Conservation (phyloP, 495 filamentous ascomycete genomes). For the Schizothecium vesticola region DNA sequence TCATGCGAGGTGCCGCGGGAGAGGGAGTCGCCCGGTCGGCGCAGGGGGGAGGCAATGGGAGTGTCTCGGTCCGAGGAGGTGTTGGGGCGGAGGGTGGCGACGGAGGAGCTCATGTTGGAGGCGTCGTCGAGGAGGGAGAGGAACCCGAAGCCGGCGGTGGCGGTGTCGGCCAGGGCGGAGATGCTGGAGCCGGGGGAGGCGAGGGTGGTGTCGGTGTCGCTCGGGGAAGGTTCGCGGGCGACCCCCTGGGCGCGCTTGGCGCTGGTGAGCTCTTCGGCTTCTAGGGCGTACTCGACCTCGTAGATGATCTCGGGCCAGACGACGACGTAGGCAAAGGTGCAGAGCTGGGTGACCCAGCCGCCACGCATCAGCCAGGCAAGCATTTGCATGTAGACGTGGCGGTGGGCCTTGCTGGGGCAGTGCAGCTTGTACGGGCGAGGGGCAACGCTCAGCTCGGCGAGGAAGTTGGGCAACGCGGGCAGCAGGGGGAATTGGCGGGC, state of each 20-base stretch:
- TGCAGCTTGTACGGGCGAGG: slow-evolving; percentile 75
- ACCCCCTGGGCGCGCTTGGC: slow-evolving; percentile 21
- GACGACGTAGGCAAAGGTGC: slow-evolving; percentile 79
- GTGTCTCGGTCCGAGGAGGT: slow-evolving; percentile 19
- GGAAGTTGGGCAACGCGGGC: slow-evolving; percentile 76
- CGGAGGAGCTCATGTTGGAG: slow-evolving; percentile 13
- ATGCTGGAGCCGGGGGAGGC: slow-evolving; percentile 2
- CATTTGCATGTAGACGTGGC: slow-evolving; percentile 79
- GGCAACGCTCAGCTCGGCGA: slow-evolving; percentile 66
- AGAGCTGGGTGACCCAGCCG: slow-evolving; percentile 87
- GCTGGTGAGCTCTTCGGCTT: slow-evolving; percentile 44
- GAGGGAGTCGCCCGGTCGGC: not conserved
- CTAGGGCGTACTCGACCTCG: slow-evolving; percentile 52
- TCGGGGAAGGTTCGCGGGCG: slow-evolving; percentile 14
- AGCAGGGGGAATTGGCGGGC: slow-evolving; percentile 71
- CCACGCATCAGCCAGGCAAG: slow-evolving; percentile 87
- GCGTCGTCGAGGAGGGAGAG: slow-evolving; percentile 18
- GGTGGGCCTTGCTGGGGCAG: slow-evolving; percentile 85
- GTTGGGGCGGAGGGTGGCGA: slow-evolving; percentile 20
- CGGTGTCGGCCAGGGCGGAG: slow-evolving; percentile 18
- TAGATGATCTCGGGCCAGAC: slow-evolving; percentile 58
- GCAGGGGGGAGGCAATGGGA: slow-evolving; percentile 1
- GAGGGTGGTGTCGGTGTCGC: slow-evolving; percentile 15
- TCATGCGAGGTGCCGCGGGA: slow-evolving; percentile 7
- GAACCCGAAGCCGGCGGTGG: slow-evolving; percentile 22